Evolutionary conservation across 768 basidiomycete species (phyloP).

Genomic region (Termitomyces sp.): DNA sequence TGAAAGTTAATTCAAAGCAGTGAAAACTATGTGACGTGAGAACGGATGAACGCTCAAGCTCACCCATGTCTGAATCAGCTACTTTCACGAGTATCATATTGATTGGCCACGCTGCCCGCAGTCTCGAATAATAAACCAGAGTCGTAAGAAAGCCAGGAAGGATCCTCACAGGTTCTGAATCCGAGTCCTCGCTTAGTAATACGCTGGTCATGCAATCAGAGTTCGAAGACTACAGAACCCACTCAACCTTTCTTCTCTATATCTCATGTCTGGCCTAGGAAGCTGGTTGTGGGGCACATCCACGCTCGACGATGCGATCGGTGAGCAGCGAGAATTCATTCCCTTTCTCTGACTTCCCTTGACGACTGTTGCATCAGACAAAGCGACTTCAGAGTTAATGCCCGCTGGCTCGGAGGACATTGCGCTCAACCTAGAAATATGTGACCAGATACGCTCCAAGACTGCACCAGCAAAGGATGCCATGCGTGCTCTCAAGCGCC

Average conservation of each 20-base stretch:
- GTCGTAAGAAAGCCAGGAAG: not conserved
- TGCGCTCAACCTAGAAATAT: conserved; percentile 91
- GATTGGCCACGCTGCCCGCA: too few species aligned
- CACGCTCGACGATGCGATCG: conserved; percentile 79
- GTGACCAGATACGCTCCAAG: conserved; percentile 94
- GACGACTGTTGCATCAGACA: conserved; percentile 51
- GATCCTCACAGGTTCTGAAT: too few species aligned
- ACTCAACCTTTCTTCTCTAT: not conserved
- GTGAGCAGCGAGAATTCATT: conserved; percentile 37
- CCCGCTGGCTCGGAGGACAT: conserved; percentile 87
- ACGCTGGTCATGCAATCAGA: not conserved
- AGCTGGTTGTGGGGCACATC: conserved; percentile 80
- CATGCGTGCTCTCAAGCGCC: conserved; percentile 82
- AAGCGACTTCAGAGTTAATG: conserved; percentile 88
- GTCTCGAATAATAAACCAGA: not conserved
- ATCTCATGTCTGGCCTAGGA: conserved; percentile 53
- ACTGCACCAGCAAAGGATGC: conserved; percentile 81
- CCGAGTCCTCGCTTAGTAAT: conserved; percentile 12
- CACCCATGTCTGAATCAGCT: too few species aligned
- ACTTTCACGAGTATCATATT: too few species aligned
- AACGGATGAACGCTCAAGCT: too few species aligned
- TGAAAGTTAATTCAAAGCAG: too few species aligned
- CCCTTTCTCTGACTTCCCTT: not conserved
- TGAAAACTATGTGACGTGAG: too few species aligned
- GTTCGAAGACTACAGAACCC: not conserved